These are phyloP conservation scores for Cladosporium cucumerinum DNA, from an alignment of 2,329 filamentous ascomycete species.

Conservation along the genomic window DNA sequence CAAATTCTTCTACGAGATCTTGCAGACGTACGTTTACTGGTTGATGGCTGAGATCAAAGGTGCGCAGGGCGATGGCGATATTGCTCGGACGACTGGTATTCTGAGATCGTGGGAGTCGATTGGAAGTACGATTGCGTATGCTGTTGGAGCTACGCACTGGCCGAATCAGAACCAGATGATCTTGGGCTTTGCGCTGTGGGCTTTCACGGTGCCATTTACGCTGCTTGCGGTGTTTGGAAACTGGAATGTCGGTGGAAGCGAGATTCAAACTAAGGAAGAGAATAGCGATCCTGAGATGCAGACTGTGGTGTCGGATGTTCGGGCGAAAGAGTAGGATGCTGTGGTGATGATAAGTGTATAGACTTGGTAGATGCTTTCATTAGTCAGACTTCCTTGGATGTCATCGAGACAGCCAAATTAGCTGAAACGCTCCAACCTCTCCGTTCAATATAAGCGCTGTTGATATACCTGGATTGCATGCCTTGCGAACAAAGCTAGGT, in stretches of 20 bases:
- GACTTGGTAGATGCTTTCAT: neutral
- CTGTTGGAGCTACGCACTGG: slow-evolving; percentile 33
- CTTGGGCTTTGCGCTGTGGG: slow-evolving; percentile 33
- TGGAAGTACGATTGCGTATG: slow-evolving; percentile 34
- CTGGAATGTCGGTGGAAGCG: slow-evolving; percentile 18
- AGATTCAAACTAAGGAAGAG: neutral
- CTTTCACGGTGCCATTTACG: slow-evolving; percentile 26
- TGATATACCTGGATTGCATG: too few species aligned
- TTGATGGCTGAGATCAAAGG: slow-evolving; percentile 28
- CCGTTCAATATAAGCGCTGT: too few species aligned
- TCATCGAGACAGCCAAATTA: neutral
- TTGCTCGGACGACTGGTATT: slow-evolving; percentile 34
- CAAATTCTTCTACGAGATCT: slow-evolving; percentile 27
- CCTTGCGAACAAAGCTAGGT: too few species aligned
- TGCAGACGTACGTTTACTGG: slow-evolving; percentile 29
- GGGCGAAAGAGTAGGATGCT: neutral
- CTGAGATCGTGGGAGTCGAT: slow-evolving; percentile 35
- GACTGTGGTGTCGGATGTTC: neutral
- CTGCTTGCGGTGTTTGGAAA: slow-evolving; percentile 21
- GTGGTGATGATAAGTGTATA: neutral
- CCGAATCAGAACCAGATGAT: slow-evolving; percentile 34
- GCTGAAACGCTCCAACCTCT: too few species aligned
- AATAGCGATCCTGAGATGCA: slow-evolving; percentile 18
- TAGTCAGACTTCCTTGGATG: neutral
- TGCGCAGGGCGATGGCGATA: slow-evolving; percentile 32